phyloP scores from a whole-genome alignment of 768 basidiomycete species.

The Strobilomyces echinocephalus region DNA sequence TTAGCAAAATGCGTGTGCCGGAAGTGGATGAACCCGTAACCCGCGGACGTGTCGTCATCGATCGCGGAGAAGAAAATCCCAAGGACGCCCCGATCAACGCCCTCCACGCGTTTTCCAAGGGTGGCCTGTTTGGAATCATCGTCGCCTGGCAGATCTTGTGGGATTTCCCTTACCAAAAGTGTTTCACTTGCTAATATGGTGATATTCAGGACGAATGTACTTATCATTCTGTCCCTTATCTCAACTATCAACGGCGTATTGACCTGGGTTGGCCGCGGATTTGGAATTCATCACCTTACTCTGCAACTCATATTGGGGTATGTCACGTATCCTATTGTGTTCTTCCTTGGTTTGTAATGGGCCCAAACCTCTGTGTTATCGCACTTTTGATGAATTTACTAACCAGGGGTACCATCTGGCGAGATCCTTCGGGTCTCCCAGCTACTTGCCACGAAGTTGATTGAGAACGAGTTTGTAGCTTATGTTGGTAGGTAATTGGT shows the following conservation, averaged over 20 bases:
- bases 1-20: conserved; percentile 82
- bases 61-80: conserved; percentile 61
- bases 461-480: conserved; percentile 84
- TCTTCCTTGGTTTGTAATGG: conserved; percentile 51
- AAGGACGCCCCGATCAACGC: conserved; percentile 65
- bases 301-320: conserved; percentile 83
- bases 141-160: conserved; percentile 87
- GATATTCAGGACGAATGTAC: conserved; percentile 62
- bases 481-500: conserved; percentile 40
- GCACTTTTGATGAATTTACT: conserved; percentile 1
- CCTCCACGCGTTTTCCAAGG: conserved; percentile 84
- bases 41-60: conserved; percentile 72
- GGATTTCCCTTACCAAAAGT: conserved; percentile 19
- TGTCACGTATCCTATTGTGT: conserved; percentile 82
- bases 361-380: neutral
- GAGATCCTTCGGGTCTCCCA: conserved; percentile 80
- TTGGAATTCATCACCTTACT: conserved; percentile 77
- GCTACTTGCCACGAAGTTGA: conserved; percentile 82
- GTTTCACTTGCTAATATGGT: conserved; percentile 6
- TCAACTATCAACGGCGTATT: conserved; percentile 78
- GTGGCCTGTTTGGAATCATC: conserved; percentile 78
- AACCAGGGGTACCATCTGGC: conserved; percentile 59
- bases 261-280: conserved; percentile 85
- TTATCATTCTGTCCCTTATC: conserved; percentile 81
- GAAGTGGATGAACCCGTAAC: conserved; percentile 85